Evolutionary conservation across 1,139 yeast genomes (phyloP).

Genomic region (Kodamaea derodonti): DNA sequence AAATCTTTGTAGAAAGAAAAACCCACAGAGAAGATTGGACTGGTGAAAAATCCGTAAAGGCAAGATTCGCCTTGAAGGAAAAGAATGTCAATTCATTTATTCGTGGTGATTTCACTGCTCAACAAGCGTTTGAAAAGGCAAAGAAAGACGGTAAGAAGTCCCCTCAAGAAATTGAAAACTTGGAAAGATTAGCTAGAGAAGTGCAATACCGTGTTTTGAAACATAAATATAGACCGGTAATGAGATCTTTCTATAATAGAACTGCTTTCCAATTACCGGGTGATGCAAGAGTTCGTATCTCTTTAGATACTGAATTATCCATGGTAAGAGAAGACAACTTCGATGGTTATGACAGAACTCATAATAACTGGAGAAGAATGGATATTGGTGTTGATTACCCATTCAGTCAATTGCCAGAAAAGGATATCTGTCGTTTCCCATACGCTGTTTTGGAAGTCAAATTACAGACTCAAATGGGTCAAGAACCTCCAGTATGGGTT

Average conservation of each 20-base stretch:
- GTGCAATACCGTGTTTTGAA: conserved; percentile 85
- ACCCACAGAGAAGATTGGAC: conserved; percentile 99
- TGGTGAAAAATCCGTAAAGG: conserved; percentile 97
- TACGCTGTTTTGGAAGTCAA: conserved; percentile 97
- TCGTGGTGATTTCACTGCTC: conserved; percentile 79
- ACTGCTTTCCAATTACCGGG: conserved; percentile 99
- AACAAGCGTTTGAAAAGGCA: conserved; percentile 87
- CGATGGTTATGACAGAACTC: conserved; percentile 87
- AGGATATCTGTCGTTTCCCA: conserved; percentile 89
- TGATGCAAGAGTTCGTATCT: conserved; percentile 97
- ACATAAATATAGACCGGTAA: conserved; percentile 85
- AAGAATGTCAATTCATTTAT: conserved; percentile 82
- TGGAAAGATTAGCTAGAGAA: conserved; percentile 89
- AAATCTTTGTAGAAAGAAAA: conserved; percentile 92
- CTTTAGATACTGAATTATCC: conserved; percentile 89
- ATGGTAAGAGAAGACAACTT: conserved; percentile 97
- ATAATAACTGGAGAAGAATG: conserved; percentile 95
- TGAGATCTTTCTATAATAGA: conserved; percentile 93
- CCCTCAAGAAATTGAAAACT: conserved; percentile 79
- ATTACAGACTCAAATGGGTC: conserved; percentile 95
- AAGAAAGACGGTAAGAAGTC: conserved; percentile 90
- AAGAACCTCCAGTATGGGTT: conserved; percentile 98
- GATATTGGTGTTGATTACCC: conserved; percentile 98
- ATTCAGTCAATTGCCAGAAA: conserved; percentile 75
- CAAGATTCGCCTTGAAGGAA: conserved; percentile 89